Evolutionary conservation across 2,329 filamentous ascomycete genomes (phyloP), one percentile per base, ranked within the genome.

Genomic region (Pseudogymnoascus sp.): DNA sequence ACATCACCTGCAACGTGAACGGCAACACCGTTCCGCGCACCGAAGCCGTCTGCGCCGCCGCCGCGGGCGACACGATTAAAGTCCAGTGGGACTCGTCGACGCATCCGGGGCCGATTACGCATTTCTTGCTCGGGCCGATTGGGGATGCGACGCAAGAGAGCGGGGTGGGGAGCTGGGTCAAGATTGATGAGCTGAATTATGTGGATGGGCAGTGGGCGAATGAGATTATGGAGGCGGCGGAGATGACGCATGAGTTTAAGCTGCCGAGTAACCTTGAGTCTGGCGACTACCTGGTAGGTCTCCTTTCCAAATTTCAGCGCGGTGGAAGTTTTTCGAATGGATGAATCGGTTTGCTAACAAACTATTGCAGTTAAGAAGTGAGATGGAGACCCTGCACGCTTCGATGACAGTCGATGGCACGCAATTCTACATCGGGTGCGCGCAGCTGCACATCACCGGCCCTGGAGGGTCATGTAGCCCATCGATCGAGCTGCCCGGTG

Each of bases 1-100:
- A 79, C 70, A 78, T 84, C 61, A 76, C 77, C 67, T 84, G 82
- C 70, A 82, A 82, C 65, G 72, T 72, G 14, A 18, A 18, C n/a
- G 37, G 61, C 28, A 66, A 67, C 60, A 72, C 64, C 40, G 72
- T 74, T 8, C 68, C 69, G 23, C 66, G 67, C 1, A 72, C 72
- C 42, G 72, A 76, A 16, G 65, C 63, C n/a, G 75, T 74, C 12
- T 64, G 72, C 7, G 63, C 70, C 16, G 74, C 72, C 16, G 71
- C 69, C 11, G 73, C 68, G 18, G 75, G 72, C 21, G 74, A 75
- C 65, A 69, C 66, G 25, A 75, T 76, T 62, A 74, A 70, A 16
- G 75, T 77, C 28, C 71, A 73, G 56, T 77, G 75, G 75, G 75
- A 77, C 61, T 63, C 66, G 8, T 78, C 75, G 14, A 65, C 66